Evolutionary conservation across 2,329 filamentous ascomycete genomes (phyloP).

Genomic region (Cladosporium velox): DNA sequence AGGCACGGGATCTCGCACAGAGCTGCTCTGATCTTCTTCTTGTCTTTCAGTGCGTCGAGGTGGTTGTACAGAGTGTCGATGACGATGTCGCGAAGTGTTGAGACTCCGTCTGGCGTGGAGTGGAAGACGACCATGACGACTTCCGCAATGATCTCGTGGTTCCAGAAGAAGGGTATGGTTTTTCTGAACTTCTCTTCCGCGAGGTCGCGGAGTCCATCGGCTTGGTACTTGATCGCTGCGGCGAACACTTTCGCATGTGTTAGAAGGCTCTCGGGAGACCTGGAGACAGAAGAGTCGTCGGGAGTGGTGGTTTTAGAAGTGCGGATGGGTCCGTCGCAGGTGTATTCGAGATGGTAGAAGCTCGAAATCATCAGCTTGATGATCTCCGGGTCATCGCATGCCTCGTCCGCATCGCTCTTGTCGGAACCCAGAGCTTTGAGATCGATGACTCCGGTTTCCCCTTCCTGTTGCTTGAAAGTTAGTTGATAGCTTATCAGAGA

Average conservation of each 20-base stretch:
- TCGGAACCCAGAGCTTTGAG: background rate
- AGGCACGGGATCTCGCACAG: no score
- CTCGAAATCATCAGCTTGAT: background rate
- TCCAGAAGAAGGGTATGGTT: no score
- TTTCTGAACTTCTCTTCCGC: constrained; percentile 24
- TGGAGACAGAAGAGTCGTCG: constrained; percentile 21
- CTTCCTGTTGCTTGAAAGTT: background rate
- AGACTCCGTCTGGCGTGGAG: no score
- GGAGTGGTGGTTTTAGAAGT: no score
- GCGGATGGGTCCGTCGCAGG: background rate
- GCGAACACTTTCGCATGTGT: constrained; percentile 47
- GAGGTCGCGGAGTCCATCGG: constrained; percentile 38
- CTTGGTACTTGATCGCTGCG: constrained; percentile 47
- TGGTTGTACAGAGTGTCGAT: no score
- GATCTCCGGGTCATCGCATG: background rate
- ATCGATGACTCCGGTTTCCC: background rate
- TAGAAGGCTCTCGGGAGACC: constrained; percentile 23
- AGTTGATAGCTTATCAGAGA: background rate
- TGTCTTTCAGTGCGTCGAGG: no score
- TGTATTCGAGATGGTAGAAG: background rate
- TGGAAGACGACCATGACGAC: no score
- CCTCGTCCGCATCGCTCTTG: no score
- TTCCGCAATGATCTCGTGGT: no score
- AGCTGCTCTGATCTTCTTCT: no score
- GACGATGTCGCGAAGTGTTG: no score